These are phyloP conservation scores for Botrytis cinerea DNA, from an alignment of 2,329 filamentous ascomycete species.

Conservation along the genomic window DNA sequence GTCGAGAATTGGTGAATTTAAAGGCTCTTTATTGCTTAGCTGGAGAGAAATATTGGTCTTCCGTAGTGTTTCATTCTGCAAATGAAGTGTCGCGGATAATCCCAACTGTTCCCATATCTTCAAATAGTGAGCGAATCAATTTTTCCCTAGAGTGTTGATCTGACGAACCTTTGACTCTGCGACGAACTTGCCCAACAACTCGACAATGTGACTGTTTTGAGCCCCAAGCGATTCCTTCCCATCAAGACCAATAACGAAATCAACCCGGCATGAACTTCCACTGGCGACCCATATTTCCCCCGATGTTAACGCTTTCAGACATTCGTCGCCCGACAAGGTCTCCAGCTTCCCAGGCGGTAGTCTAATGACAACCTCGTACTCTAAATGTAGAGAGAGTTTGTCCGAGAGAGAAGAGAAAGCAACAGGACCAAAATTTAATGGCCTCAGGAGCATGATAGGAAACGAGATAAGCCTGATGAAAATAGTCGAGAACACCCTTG, in stretches of 20 bases:
- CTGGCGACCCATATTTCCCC: constrained; percentile 35
- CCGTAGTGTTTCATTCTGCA: not conserved
- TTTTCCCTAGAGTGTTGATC: not conserved
- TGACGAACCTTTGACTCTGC: constrained; percentile 32
- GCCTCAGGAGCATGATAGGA: constrained; percentile 29
- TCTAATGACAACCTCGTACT: constrained; percentile 24
- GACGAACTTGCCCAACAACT: constrained; percentile 30
- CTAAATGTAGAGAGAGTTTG: constrained; percentile 28
- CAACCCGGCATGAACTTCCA: constrained; percentile 31
- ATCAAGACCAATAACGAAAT: constrained; percentile 31
- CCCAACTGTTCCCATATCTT: constrained; percentile 38
- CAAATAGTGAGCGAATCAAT: constrained; percentile 21
- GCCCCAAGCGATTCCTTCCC: constrained; percentile 9
- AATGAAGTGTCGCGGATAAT: constrained; percentile 30
- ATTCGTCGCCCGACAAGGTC: constrained; percentile 5
- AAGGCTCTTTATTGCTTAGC: constrained; percentile 29
- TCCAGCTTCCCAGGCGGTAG: constrained; percentile 15
- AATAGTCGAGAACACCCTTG: not conserved
- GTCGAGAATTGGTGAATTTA: not conserved
- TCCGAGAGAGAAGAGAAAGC: constrained; percentile 25
- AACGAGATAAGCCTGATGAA: not conserved
- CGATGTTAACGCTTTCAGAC: constrained; percentile 30
- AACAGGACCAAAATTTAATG: constrained; percentile 29
- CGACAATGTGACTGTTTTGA: constrained; percentile 18
- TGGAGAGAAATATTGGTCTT: constrained; percentile 28